These are phyloP conservation scores for Artomyces pyxidatus DNA, from an alignment of 768 basidiomycete species.

Conservation along the genomic window DNA sequence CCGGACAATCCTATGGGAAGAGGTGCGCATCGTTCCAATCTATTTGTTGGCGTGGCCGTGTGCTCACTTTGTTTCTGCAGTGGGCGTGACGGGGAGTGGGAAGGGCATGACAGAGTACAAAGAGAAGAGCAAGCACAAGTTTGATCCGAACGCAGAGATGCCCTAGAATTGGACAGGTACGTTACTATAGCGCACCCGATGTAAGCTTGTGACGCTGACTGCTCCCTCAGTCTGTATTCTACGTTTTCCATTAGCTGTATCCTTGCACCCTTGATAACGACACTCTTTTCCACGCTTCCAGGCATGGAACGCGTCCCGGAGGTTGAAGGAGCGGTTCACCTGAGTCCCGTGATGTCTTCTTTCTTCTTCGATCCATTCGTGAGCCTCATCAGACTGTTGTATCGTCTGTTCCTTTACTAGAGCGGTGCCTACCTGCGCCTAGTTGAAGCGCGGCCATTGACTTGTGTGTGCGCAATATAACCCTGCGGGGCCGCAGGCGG, in stretches of 20 bases:
- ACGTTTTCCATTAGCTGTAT: no score
- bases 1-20: constrained; percentile 85
- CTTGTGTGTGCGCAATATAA: neutral
- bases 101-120: constrained; percentile 15
- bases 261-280: no score
- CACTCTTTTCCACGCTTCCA: no score
- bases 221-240: no score
- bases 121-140: constrained; percentile 17
- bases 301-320: neutral
- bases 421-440: no score
- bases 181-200: no score
- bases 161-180: constrained; percentile 1
- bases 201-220: no score
- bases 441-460: neutral
- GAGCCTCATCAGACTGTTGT: constrained; percentile 1
- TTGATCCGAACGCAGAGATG: constrained; percentile 4
- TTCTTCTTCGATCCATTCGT: neutral
- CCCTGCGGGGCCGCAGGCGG: no score
- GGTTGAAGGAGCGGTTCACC: no score
- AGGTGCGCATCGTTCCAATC: constrained; percentile 42
- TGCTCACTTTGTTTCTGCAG: constrained; percentile 2
- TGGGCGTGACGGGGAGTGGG: constrained; percentile 11
- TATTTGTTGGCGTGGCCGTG: neutral
- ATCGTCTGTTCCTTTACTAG: neutral
- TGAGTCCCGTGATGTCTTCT: neutral